phyloP scores from a whole-genome alignment of 2,329 filamentous ascomycete species.

The Neocucurbitaria cava region DNA sequence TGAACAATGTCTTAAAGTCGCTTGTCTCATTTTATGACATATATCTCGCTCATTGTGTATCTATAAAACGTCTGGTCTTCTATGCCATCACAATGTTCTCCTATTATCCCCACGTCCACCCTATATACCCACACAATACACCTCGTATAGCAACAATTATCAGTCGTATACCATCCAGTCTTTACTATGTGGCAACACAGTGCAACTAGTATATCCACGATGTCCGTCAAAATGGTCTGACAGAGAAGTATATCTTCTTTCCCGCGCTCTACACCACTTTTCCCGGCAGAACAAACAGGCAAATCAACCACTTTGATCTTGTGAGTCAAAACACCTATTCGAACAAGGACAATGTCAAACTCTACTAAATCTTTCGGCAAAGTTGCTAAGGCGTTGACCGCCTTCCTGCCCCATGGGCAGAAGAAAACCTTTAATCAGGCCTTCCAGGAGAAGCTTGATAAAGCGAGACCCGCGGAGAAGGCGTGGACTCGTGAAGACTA shows the following conservation, averaged over 20 bases:
- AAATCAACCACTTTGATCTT: too few relatives aligned
- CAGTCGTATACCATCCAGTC: neutral
- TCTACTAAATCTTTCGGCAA: neutral
- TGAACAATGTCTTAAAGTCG: neutral
- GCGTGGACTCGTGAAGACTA: neutral
- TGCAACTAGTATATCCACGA: neutral
- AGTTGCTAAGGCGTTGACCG: neutral
- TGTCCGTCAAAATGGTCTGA: neutral
- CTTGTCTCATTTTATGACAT: neutral
- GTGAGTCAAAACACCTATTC: neutral
- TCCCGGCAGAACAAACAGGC: neutral
- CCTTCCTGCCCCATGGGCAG: neutral
- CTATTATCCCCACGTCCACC: neutral
- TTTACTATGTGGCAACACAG: neutral
- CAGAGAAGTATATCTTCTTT: neutral
- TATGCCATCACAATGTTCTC: neutral
- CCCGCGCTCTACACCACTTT: neutral
- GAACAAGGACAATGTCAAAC: neutral
- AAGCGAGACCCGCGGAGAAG: neutral
- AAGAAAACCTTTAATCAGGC: neutral
- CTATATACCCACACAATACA: neutral
- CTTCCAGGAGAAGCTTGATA: neutral
- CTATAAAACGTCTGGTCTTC: neutral
- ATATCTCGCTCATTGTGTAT: neutral
- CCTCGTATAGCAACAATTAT: neutral